Base-by-base conservation (phyloP, 2,329 filamentous ascomycete species). In the Aspergillus fischeri region DNA sequence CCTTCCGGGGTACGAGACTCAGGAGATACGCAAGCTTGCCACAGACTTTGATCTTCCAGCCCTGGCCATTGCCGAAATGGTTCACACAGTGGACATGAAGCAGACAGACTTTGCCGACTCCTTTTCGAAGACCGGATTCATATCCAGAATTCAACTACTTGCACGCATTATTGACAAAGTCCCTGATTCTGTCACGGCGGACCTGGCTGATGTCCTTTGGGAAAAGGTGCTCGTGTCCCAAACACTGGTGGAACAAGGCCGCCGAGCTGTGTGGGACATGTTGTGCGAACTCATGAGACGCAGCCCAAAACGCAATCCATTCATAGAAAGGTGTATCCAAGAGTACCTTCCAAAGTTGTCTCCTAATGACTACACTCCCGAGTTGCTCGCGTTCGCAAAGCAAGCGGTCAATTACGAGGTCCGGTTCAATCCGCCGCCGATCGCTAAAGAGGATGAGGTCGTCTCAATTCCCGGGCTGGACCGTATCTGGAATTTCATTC, bases 401-500 rank as follows among this genome's bases (percentile, higher is more conserved):
- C 71, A 77, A 47, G 67, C 73, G 1, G 67, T 78, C 25, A 65
- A 71, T 7, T 77, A 80, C 41, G 75, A 82, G 25, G 86, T 87
- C 58, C 73, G 81, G 1, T 88, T 87, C 63, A 62, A 81, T 78
- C 59, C 82, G 73, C 62, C 83, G 76, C 27, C 78, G 83, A 47
- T 65, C 14, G 69, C 72, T 17, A 60, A 59, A 8, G 75, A 76
- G 32, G 60, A 73, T 51, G 72, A 78, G 49, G 69, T 77, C 28
- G 69, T 79, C n/a, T 63, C 67, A n/a, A 72, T 79, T 51, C 77
- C 79, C 3, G 79, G 80, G 6, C 78, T 79, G 60, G 89, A 94
- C 64, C 83, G 92, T 56, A 77, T 96, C n/a, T 96, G 92, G 92
- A 84, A 86, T 25, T 84, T 96, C 65, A 85, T 93, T 35, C 77